Percentiles rank a stretch among this genome's conserved stretches.
These are phyloP conservation scores for Phytophthora niederhauseri DNA, from an alignment of 352 stramenopile species.

Conservation along the genomic window DNA sequence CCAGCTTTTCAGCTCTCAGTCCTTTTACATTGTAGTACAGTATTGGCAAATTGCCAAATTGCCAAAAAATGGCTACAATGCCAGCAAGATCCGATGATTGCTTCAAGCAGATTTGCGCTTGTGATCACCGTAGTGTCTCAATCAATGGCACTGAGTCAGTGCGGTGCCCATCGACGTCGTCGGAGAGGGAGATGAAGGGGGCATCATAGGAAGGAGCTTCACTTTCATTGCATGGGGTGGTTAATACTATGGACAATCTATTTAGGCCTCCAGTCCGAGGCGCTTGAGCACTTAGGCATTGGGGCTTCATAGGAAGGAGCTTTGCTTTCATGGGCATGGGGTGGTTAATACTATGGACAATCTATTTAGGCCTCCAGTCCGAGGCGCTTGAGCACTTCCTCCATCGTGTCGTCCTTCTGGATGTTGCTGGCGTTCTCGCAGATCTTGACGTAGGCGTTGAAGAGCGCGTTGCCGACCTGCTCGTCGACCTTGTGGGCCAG, in stretches of 20 bases:
- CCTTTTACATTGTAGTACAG: no score
- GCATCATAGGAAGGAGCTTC: neutral
- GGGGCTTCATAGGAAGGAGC: neutral
- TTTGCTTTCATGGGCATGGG: no score
- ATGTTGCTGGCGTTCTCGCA: constrained; percentile 58
- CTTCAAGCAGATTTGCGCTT: neutral
- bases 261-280: constrained; percentile 24
- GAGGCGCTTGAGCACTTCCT: constrained; percentile 39
- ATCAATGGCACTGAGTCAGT: neutral
- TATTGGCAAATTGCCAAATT: no score
- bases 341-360: constrained; percentile 7
- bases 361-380: constrained; percentile 25
- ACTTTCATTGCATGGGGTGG: no score
- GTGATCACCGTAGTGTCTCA: neutral
- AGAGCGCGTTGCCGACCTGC: constrained; percentile 43
- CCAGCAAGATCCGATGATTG: neutral
- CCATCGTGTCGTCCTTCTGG: constrained; percentile 49
- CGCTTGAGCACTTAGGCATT: constrained; percentile 33
- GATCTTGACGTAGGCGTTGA: constrained; percentile 63
- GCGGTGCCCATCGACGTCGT: no score
- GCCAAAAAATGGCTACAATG: no score
- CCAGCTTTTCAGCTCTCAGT: no score
- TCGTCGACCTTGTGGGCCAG: constrained; percentile 63
- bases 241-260: constrained; percentile 14
- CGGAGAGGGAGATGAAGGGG: neutral